phyloP scores from a whole-genome alignment of 768 basidiomycete species.

The Hemileccinum impolitum region DNA sequence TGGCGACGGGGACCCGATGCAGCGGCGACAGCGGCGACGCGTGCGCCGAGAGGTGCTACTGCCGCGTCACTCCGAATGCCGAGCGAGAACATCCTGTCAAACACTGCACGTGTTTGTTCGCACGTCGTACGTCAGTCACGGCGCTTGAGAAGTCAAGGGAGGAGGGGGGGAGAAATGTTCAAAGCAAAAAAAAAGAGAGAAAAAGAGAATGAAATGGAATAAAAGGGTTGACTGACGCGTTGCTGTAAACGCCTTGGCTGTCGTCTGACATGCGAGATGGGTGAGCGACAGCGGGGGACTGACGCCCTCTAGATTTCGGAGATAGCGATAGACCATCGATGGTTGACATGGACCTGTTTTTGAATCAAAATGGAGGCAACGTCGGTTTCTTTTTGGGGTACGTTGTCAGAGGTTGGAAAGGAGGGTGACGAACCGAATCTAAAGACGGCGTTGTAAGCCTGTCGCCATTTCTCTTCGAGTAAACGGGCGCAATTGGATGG shows the following conservation, averaged over 20 bases:
- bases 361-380: too few relatives aligned
- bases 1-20: slow-evolving; percentile 75
- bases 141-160: too few relatives aligned
- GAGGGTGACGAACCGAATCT: slow-evolving; percentile 58
- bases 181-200: too few relatives aligned
- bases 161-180: not conserved
- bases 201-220: not conserved
- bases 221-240: slow-evolving; percentile 41
- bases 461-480: slow-evolving; percentile 91
- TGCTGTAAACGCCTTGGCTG: slow-evolving; percentile 85
- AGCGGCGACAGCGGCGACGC: slow-evolving; percentile 63
- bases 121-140: not conserved
- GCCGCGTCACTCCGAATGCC: slow-evolving; percentile 75
- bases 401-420: too few relatives aligned
- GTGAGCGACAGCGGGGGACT: slow-evolving; percentile 85
- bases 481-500: slow-evolving; percentile 71
- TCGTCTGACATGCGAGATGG: slow-evolving; percentile 84
- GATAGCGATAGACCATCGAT: slow-evolving; percentile 89
- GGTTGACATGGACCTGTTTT: slow-evolving; percentile 83
- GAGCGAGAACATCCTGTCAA: slow-evolving; percentile 86
- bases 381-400: not conserved
- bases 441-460: slow-evolving; percentile 83
- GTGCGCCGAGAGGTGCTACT: slow-evolving; percentile 51
- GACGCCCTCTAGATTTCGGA: slow-evolving; percentile 86
- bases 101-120: slow-evolving; percentile 57